These are phyloP conservation scores for Hyphochytrium catenoides DNA, from an alignment of 352 stramenopile species.

Conservation along the genomic window DNA sequence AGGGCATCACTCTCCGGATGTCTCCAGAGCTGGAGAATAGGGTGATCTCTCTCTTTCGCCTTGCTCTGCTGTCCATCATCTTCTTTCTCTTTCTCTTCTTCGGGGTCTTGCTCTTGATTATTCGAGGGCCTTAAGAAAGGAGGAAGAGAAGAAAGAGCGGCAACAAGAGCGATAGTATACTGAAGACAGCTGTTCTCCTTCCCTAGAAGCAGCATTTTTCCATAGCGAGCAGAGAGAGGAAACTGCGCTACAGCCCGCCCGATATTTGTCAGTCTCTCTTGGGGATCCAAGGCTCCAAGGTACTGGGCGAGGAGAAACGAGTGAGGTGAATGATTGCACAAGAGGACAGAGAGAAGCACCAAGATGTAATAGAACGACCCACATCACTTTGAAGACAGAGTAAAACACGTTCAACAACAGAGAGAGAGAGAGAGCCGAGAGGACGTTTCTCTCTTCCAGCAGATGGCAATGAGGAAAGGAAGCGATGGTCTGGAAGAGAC, in stretches of 20 bases:
- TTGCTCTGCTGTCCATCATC: constrained; percentile 8
- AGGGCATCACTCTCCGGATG: constrained; percentile 51
- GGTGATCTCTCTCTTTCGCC: constrained; percentile 15
- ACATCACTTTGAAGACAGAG: no score
- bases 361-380: constrained; percentile 4
- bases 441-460: constrained; percentile 1
- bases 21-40: constrained; percentile 40
- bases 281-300: constrained; percentile 8
- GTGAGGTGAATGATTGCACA: background rate
- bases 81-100: constrained; percentile 7
- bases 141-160: constrained; percentile 34
- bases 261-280: constrained; percentile 48
- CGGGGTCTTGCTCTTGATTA: constrained; percentile 1
- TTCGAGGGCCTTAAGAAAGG: constrained; percentile 29
- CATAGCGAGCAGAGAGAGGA: constrained; percentile 38
- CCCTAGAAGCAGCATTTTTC: constrained; percentile 64
- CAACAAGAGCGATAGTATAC: constrained; percentile 53
- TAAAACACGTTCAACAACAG: no score
- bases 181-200: constrained; percentile 36
- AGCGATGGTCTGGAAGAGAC: no score
- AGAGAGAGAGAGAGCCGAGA: no score
- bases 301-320: no score
- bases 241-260: constrained; percentile 54
- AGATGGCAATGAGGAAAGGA: constrained; percentile 28
- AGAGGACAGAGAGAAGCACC: constrained; percentile 12